Evolutionary conservation across 1,284 basidiomycete genomes (phyloP).

Genomic region (Pyrrhoderma noxium): DNA sequence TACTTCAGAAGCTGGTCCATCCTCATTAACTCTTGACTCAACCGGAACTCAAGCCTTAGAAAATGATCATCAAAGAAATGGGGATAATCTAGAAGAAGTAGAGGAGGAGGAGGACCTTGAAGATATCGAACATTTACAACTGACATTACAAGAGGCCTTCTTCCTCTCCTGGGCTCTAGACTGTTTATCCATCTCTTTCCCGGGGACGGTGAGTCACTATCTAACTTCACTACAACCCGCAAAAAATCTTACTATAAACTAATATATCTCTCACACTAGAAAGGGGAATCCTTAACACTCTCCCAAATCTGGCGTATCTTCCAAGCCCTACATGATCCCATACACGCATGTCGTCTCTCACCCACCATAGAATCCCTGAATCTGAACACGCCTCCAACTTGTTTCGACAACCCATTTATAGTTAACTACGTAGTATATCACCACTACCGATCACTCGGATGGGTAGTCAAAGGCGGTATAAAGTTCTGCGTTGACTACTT

Average conservation of each 20-base stretch:
- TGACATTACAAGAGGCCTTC: slow-evolving; percentile 88
- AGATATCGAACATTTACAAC: slow-evolving; percentile 87
- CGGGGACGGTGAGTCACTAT: slow-evolving; percentile 46
- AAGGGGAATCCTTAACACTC: slow-evolving; percentile 47
- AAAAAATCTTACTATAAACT: too few species aligned
- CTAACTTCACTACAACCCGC: neutral
- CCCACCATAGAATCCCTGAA: slow-evolving; percentile 22
- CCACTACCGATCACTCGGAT: slow-evolving; percentile 95
- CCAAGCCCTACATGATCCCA: slow-evolving; percentile 36
- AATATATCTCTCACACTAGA: too few species aligned
- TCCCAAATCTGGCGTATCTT: slow-evolving; percentile 55
- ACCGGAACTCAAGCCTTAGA: slow-evolving; percentile 6
- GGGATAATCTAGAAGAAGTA: slow-evolving; percentile 39
- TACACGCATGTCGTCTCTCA: slow-evolving; percentile 21
- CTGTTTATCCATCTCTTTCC: slow-evolving; percentile 70
- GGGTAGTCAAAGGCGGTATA: slow-evolving; percentile 93
- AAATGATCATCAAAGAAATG: slow-evolving; percentile 28
- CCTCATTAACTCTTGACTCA: slow-evolving; percentile 14
- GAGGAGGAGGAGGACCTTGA: slow-evolving; percentile 49
- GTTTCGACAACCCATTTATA: slow-evolving; percentile 88
- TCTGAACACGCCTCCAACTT: slow-evolving; percentile 27
- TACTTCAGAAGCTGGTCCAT: slow-evolving; percentile 11
- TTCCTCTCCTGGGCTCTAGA: slow-evolving; percentile 84
- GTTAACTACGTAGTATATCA: slow-evolving; percentile 90
- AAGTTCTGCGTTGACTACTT: slow-evolving; percentile 98